Conservation (phyloP, 306 rosid species). For the Astragalus membranaceus region DNA sequence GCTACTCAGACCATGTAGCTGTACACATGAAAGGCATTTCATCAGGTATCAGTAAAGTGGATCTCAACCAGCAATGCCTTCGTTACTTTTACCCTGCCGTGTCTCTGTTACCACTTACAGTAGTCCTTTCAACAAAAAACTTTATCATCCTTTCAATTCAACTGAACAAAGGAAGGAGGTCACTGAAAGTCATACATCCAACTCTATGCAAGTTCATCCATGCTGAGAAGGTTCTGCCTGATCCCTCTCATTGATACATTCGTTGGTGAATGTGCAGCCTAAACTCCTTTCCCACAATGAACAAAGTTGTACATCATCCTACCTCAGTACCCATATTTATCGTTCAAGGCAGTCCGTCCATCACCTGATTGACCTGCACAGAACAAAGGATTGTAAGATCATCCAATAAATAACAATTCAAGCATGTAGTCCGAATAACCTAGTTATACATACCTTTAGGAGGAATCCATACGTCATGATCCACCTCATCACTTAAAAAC, state of each 20-base stretch:
- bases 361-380: slow-evolving; percentile 94
- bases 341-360: slow-evolving; percentile 80
- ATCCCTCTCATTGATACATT: background rate
- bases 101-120: background rate
- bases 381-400: slow-evolving; percentile 6
- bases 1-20: background rate
- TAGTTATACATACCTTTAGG: slow-evolving; percentile 60
- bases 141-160: background rate
- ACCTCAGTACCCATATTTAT: slow-evolving; percentile 68
- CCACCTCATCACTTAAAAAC: slow-evolving; percentile 46
- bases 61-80: slow-evolving; percentile 2
- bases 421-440: background rate
- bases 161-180: background rate
- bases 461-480: slow-evolving; percentile 77
- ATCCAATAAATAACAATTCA: slow-evolving; percentile 1
- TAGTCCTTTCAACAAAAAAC: background rate
- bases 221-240: background rate
- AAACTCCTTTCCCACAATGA: background rate
- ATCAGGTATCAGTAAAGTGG: background rate
- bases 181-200: slow-evolving; percentile 8
- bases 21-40: background rate
- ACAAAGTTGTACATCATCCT: background rate
- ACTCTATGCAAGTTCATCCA: background rate
- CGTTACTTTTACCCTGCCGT: background rate
- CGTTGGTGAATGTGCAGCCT: background rate